Percentiles rank a stretch among this genome's conserved stretches.
Conservation (phyloP, 1,284 basidiomycete genomes). For the Ganoderma boninense region DNA sequence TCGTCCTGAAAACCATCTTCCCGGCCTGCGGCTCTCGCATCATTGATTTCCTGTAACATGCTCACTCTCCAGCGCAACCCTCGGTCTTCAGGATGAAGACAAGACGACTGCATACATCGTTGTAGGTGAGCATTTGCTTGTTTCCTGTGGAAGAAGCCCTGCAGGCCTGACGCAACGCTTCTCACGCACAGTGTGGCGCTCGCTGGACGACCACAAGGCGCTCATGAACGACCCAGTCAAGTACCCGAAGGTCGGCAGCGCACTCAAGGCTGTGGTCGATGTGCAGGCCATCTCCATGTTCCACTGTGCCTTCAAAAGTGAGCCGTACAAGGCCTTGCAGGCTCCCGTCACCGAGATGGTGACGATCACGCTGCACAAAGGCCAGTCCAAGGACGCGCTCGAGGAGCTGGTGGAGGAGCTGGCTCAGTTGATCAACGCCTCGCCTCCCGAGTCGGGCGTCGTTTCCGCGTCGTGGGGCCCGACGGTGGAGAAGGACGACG, state of each 20-base stretch:
- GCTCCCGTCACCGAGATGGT: conserved; percentile 37
- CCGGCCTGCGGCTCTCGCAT: background rate
- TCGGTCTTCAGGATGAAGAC: conserved; percentile 34
- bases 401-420: conserved; percentile 25
- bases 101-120: conserved; percentile 27
- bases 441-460: conserved; percentile 22
- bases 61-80: conserved; percentile 26
- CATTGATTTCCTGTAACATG: background rate
- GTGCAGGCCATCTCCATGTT: conserved; percentile 16
- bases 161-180: too few species aligned
- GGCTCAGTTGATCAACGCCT: conserved; percentile 14
- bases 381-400: conserved; percentile 24
- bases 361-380: conserved; percentile 28
- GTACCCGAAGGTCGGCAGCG: conserved; percentile 25
- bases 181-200: conserved; percentile 32
- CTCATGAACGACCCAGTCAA: conserved; percentile 26
- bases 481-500: conserved; percentile 29
- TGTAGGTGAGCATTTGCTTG: conserved; percentile 22
- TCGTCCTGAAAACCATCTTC: conserved; percentile 4
- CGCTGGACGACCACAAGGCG: conserved; percentile 29
- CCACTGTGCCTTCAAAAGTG: conserved; percentile 31
- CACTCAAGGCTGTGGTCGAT: conserved; percentile 14
- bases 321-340: conserved; percentile 33
- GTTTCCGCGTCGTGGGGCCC: conserved; percentile 32
- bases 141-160: too few species aligned